Conservation (phyloP, 106 monocot species). For the Dendrobium huoshanense region DNA sequence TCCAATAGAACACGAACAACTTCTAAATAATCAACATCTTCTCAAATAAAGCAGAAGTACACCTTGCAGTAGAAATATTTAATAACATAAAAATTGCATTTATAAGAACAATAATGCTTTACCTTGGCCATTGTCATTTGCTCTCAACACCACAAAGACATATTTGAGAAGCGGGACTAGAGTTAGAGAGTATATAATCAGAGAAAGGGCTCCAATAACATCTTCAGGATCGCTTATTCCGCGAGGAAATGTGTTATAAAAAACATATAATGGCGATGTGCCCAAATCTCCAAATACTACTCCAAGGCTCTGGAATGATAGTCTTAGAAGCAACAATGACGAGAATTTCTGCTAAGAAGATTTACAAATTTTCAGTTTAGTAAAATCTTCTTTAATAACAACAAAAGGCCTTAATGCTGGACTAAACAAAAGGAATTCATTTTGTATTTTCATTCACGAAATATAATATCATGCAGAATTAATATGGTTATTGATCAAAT, state of each 20-base stretch:
- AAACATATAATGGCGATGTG: constrained; percentile 66
- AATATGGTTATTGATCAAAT: too few species aligned
- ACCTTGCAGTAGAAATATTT: too few species aligned
- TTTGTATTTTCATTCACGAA: too few species aligned
- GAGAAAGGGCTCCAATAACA: constrained; percentile 61
- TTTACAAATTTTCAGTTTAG: too few species aligned
- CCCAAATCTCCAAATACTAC: constrained; percentile 68
- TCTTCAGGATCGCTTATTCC: constrained; percentile 47
- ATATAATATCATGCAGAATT: too few species aligned
- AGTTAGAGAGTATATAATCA: constrained; percentile 61
- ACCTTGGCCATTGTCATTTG: constrained; percentile 73
- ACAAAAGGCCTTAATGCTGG: too few species aligned
- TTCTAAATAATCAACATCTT: too few species aligned
- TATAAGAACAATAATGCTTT: not conserved
- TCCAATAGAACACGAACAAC: too few species aligned
- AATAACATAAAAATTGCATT: too few species aligned
- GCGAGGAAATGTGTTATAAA: constrained; percentile 53
- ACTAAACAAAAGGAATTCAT: too few species aligned
- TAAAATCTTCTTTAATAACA: too few species aligned
- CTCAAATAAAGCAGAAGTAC: too few species aligned
- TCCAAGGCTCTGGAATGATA: constrained; percentile 65
- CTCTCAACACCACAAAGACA: constrained; percentile 58
- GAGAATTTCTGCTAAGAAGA: constrained; percentile 43
- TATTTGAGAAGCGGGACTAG: constrained; percentile 23
- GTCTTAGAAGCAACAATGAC: constrained; percentile 24